A percentile compares a stretch with the other conserved stretches of the same genome.
These are phyloP conservation scores for Chloris gayana DNA, from an alignment of 176 grass and related monocot genomes.

Conservation along the genomic window DNA sequence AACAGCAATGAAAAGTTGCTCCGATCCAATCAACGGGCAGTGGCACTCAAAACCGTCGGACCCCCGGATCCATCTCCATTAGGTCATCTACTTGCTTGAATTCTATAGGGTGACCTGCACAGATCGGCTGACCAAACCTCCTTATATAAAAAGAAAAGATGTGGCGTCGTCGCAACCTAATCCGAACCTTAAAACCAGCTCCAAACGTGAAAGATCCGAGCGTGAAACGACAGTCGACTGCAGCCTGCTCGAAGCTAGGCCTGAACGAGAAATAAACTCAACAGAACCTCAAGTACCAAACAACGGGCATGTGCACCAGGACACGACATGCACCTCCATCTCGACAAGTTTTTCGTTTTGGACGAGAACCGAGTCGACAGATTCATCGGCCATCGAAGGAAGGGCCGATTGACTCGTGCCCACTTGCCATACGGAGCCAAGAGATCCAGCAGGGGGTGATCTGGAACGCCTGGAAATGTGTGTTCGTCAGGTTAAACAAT, in stretches of 20 bases:
- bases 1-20: not conserved
- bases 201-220: too few species aligned
- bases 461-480: not conserved
- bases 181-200: constrained; percentile 26
- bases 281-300: not conserved
- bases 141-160: not conserved
- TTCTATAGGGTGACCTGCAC: not conserved
- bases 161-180: constrained; percentile 9
- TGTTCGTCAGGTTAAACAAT: constrained; percentile 6
- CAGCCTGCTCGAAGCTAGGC: not conserved
- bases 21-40: constrained; percentile 11
- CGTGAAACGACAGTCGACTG: too few species aligned
- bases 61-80: not conserved
- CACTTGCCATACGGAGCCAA: not conserved
- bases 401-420: not conserved
- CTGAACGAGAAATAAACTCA: not conserved
- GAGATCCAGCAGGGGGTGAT: constrained; percentile 8
- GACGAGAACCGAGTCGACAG: not conserved
- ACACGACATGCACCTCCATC: not conserved
- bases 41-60: constrained; percentile 6
- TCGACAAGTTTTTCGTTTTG: not conserved
- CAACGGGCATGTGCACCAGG: not conserved
- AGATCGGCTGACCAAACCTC: not conserved
- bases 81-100: constrained; percentile 11
- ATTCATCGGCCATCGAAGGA: not conserved